These are phyloP conservation scores for Chaetomium strumarium DNA, from an alignment of 2,329 filamentous ascomycete species.

Conservation along the genomic window DNA sequence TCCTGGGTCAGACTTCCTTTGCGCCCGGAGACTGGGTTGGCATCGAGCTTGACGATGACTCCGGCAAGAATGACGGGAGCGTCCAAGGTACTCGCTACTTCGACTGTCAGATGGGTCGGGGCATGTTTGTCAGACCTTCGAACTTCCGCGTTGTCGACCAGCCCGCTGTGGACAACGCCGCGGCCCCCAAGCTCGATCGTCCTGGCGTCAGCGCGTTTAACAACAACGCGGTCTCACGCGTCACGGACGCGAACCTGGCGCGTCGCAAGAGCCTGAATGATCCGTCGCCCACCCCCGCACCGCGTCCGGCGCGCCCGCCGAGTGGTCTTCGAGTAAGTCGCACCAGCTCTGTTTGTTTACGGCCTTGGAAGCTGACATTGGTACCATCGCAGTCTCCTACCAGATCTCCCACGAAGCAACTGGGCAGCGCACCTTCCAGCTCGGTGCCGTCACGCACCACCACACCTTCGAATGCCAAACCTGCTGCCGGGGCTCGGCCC, in stretches of 20 bases:
- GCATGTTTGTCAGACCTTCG: constrained; percentile 78
- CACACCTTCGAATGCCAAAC: constrained; percentile 53
- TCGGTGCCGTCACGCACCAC: constrained; percentile 56
- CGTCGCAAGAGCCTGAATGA: constrained; percentile 66
- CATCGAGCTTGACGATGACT: constrained; percentile 74
- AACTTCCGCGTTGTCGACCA: constrained; percentile 57
- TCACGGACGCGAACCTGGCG: constrained; percentile 46
- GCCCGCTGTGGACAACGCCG: constrained; percentile 29
- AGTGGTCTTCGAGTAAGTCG: constrained; percentile 52
- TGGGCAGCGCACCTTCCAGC: constrained; percentile 50
- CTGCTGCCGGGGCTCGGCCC: constrained; percentile 42
- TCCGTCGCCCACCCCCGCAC: constrained; percentile 65
- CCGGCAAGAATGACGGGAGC: constrained; percentile 90
- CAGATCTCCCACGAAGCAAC: constrained; percentile 74
- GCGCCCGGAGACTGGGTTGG: constrained; percentile 82
- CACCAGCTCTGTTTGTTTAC: neutral
- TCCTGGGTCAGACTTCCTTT: constrained; percentile 73
- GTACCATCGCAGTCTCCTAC: constrained; percentile 56
- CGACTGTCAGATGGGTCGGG: constrained; percentile 66
- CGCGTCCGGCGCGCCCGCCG: constrained; percentile 48
- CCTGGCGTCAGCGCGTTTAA: constrained; percentile 43
- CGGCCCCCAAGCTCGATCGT: constrained; percentile 33
- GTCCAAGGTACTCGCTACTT: constrained; percentile 88
- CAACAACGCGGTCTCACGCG: constrained; percentile 36
- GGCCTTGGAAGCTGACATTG: neutral